phyloP scores from a whole-genome alignment of 2,329 filamentous ascomycete genomes.

The Aureobasidium sp. region DNA sequence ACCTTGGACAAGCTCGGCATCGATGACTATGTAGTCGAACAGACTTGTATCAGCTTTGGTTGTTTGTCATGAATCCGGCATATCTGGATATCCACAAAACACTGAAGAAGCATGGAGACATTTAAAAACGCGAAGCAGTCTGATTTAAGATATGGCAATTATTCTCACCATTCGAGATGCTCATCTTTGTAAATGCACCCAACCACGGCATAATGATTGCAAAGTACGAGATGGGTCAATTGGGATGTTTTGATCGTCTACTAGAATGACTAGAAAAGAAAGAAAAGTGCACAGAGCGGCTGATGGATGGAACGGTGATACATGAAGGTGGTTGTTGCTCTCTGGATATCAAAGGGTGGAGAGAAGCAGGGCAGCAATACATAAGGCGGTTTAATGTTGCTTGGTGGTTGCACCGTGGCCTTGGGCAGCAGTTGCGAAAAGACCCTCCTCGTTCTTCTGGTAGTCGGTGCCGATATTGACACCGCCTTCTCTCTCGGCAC shows the following conservation, averaged over 20 bases:
- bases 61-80: too few species aligned
- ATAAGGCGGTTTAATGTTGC: constrained; percentile 8
- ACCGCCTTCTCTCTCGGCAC: constrained; percentile 56
- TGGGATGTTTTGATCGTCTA: not conserved
- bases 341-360: constrained; percentile 1
- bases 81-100: too few species aligned
- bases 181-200: too few species aligned
- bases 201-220: too few species aligned
- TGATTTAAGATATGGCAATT: too few species aligned
- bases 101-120: too few species aligned
- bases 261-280: not conserved
- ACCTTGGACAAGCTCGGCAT: too few species aligned
- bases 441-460: constrained; percentile 29
- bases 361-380: not conserved
- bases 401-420: not conserved
- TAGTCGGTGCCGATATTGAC: constrained; percentile 25
- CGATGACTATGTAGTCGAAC: too few species aligned
- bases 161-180: too few species aligned
- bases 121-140: too few species aligned
- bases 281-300: not conserved
- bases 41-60: too few species aligned
- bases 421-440: constrained; percentile 21
- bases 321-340: constrained; percentile 6
- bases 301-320: not conserved
- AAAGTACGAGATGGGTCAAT: too few species aligned